Conservation (phyloP, 2,329 filamentous ascomycete genomes). For the Arachnomyces sp. region DNA sequence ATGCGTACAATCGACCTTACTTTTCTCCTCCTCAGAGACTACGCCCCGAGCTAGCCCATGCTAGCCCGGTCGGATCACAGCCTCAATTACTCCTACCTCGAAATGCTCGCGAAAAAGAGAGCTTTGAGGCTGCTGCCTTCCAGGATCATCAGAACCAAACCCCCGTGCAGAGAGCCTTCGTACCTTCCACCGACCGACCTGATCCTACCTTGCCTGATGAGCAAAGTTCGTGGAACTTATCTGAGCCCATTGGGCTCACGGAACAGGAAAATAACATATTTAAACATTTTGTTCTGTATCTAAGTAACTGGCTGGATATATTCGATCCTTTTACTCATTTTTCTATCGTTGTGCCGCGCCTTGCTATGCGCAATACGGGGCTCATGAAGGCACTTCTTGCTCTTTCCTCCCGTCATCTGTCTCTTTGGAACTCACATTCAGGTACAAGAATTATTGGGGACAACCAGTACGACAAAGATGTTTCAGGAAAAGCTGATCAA, state of each 20-base stretch:
- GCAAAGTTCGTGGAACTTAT: conserved; percentile 11
- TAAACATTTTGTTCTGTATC: conserved; percentile 11
- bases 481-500: too few species aligned
- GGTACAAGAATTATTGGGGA: conserved; percentile 11
- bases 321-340: conserved; percentile 37
- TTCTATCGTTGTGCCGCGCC: conserved; percentile 28
- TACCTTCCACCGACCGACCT: conserved; percentile 16
- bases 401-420: conserved; percentile 47
- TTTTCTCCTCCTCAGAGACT: conserved; percentile 15
- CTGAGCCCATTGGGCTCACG: conserved; percentile 8
- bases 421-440: conserved; percentile 23
- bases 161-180: conserved; percentile 10
- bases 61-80: conserved; percentile 11
- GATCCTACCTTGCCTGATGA: conserved; percentile 7
- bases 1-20: conserved; percentile 28
- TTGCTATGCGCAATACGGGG: conserved; percentile 47
- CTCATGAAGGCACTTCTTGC: conserved; percentile 53
- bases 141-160: conserved; percentile 12
- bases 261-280: conserved; percentile 10
- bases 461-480: conserved; percentile 6
- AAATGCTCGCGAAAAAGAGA: conserved; percentile 11
- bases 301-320: conserved; percentile 36
- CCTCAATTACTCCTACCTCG: conserved; percentile 7
- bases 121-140: conserved; percentile 16
- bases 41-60: conserved; percentile 12